These are phyloP conservation scores for Thielaviopsis cerberus DNA, from an alignment of 2,329 filamentous ascomycete genomes.

Conservation along the genomic window DNA sequence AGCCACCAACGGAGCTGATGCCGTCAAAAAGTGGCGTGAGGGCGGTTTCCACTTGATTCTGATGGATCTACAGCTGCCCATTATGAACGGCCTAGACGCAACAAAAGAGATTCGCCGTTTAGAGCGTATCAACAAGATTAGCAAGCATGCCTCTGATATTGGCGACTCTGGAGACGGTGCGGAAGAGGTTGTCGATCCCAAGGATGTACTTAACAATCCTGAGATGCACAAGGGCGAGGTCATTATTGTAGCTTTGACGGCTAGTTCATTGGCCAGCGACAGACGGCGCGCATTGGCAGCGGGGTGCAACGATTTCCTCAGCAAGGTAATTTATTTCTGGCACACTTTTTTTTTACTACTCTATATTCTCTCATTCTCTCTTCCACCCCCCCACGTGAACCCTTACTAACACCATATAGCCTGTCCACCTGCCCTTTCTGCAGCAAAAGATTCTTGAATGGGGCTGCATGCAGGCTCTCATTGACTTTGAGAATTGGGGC, in stretches of 20 bases:
- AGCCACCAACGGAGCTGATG: constrained; percentile 88
- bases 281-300: constrained; percentile 85
- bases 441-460: constrained; percentile 97
- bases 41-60: constrained; percentile 91
- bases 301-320: constrained; percentile 95
- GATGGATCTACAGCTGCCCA: constrained; percentile 95
- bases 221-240: constrained; percentile 84
- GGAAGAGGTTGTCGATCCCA: constrained; percentile 26
- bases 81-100: constrained; percentile 89
- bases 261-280: constrained; percentile 85
- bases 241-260: constrained; percentile 92
- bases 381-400: neutral
- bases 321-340: constrained; percentile 48
- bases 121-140: constrained; percentile 79
- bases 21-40: constrained; percentile 77
- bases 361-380: too few species aligned
- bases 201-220: constrained; percentile 50
- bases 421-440: constrained; percentile 93
- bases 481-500: constrained; percentile 95
- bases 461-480: constrained; percentile 98
- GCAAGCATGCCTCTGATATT: neutral
- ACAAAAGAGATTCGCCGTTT: constrained; percentile 84
- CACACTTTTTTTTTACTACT: too few species aligned
- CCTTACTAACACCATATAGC: constrained; percentile 30
- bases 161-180: neutral